phyloP scores from a whole-genome alignment of 2,329 filamentous ascomycete genomes.

The Chaetomiaceae sp. region DNA sequence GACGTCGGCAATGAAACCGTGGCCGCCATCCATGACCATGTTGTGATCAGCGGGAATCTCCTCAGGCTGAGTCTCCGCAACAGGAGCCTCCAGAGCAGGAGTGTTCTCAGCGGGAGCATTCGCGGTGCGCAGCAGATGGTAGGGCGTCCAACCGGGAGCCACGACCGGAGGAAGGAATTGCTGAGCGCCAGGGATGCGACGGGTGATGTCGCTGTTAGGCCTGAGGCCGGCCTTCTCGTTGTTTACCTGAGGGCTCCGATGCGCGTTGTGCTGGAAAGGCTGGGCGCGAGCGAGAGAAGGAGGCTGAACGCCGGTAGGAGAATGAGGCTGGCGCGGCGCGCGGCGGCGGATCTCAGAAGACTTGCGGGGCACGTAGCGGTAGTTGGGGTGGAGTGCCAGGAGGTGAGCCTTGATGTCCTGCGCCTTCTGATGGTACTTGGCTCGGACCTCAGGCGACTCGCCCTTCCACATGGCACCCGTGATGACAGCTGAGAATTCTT shows the following conservation, averaged over 20 bases:
- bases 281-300: not conserved
- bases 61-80: not conserved
- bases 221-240: not conserved
- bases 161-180: slow-evolving; percentile 11
- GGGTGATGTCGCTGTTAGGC: slow-evolving; percentile 12
- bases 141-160: slow-evolving; percentile 10
- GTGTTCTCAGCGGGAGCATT: not conserved
- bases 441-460: slow-evolving; percentile 24
- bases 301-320: not conserved
- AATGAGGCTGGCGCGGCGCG: not conserved
- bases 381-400: slow-evolving; percentile 29
- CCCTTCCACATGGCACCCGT: slow-evolving; percentile 36
- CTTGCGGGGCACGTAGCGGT: slow-evolving; percentile 38
- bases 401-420: slow-evolving; percentile 13
- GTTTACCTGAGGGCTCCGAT: not conserved
- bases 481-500: slow-evolving; percentile 32
- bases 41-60: not conserved
- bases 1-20: not conserved
- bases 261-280: slow-evolving; percentile 8
- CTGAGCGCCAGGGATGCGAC: slow-evolving; percentile 8
- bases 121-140: slow-evolving; percentile 1
- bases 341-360: slow-evolving; percentile 19
- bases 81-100: not conserved
- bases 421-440: slow-evolving; percentile 15
- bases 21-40: not conserved